Evolutionary conservation across 148 eudicot genomes (phyloP).

Genomic region (Camellia sinensis): DNA sequence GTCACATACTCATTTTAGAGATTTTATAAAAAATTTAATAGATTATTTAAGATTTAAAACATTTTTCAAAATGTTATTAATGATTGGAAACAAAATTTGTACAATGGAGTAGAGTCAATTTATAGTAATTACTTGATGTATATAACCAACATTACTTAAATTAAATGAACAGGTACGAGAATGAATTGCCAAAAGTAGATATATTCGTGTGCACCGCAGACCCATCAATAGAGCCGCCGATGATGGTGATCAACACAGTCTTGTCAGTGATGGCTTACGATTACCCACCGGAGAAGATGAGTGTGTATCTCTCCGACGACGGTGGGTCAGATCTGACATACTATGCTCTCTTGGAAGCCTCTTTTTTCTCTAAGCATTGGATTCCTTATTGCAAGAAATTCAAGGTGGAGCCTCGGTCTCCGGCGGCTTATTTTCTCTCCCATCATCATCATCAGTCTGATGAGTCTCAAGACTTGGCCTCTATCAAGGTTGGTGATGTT

Average conservation of each 20-base stretch:
- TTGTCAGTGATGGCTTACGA: constrained; percentile 63
- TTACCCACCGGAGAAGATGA: constrained; percentile 49
- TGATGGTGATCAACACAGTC: constrained; percentile 62
- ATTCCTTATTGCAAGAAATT: constrained; percentile 66
- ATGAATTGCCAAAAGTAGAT: constrained; percentile 48
- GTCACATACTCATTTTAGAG: no score
- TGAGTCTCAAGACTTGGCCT: constrained; percentile 29
- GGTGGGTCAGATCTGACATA: constrained; percentile 71
- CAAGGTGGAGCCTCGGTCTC: constrained; percentile 63
- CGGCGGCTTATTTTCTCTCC: constrained; percentile 57
- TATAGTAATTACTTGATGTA: no score
- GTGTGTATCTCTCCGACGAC: constrained; percentile 75
- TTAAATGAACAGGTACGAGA: constrained; percentile 33
- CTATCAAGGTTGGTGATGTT: constrained; percentile 44
- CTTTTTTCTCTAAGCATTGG: constrained; percentile 57
- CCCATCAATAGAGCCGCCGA: constrained; percentile 54
- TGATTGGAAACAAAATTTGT: no score
- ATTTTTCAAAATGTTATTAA: no score
- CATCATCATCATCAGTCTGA: constrained; percentile 11
- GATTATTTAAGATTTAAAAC: no score
- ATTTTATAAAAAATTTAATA: no score
- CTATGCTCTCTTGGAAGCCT: constrained; percentile 74
- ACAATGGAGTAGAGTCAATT: no score
- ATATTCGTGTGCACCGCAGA: constrained; percentile 69
- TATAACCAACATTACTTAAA: not conserved